Evolutionary conservation across 1,284 basidiomycete species (phyloP).

Genomic region (Rhodotorula glutinis): DNA sequence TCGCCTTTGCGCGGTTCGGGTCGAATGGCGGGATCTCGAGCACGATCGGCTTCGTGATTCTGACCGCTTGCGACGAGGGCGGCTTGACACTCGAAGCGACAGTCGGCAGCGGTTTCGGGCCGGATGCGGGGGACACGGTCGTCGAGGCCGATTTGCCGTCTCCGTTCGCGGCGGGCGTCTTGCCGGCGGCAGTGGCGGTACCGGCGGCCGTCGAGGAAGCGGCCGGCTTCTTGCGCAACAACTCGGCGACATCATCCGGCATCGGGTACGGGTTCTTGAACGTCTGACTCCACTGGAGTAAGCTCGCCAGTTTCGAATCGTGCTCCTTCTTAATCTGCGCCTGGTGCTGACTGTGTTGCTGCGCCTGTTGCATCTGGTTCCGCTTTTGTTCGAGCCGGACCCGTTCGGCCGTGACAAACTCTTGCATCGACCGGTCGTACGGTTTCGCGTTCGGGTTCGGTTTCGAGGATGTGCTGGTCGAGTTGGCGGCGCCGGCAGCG

Average conservation of each 20-base stretch:
- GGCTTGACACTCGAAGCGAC: background rate
- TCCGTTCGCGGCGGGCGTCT: constrained; percentile 9
- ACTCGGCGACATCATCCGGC: constrained; percentile 40
- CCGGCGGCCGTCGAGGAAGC: constrained; percentile 6
- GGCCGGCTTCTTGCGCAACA: constrained; percentile 40
- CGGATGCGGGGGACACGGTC: constrained; percentile 15
- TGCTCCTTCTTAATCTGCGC: constrained; percentile 76
- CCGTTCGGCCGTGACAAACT: constrained; percentile 84
- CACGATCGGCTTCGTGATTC: constrained; percentile 56
- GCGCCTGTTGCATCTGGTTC: constrained; percentile 72
- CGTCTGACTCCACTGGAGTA: constrained; percentile 83
- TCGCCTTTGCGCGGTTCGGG: constrained; percentile 52
- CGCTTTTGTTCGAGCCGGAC: constrained; percentile 84
- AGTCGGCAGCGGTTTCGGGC: constrained; percentile 4
- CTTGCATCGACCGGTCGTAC: constrained; percentile 55
- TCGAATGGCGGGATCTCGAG: constrained; percentile 90
- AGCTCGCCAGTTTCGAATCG: constrained; percentile 84
- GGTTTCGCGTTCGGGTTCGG: constrained; percentile 9
- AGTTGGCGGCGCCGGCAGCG: background rate
- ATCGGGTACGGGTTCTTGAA: constrained; percentile 97
- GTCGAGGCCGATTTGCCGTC: background rate
- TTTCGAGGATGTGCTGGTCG: constrained; percentile 45
- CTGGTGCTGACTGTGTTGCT: constrained; percentile 53
- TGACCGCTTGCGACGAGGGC: background rate
- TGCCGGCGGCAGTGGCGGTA: constrained; percentile 1